Evolutionary conservation across 768 basidiomycete species (phyloP).

Genomic region (Collybia nuda): DNA sequence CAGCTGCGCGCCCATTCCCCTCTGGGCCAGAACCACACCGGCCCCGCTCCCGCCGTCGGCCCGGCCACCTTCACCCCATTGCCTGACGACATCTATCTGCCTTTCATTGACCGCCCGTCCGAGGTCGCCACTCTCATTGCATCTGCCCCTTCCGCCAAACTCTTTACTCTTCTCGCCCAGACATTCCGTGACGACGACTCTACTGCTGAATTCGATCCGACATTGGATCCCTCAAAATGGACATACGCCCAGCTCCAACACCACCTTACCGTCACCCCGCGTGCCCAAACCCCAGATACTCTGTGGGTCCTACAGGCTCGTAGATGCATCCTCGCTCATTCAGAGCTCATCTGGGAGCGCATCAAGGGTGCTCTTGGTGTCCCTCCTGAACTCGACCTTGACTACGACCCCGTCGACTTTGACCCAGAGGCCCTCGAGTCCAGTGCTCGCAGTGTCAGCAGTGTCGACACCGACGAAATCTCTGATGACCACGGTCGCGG

Average conservation of each 20-base stretch:
- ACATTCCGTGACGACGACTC: conserved; percentile 44
- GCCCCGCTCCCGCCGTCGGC: conserved; percentile 42
- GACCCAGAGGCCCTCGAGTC: conserved; percentile 16
- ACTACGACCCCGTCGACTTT: conserved; percentile 31
- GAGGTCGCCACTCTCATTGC: conserved; percentile 74
- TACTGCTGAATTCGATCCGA: conserved; percentile 30
- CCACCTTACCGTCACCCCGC: conserved; percentile 66
- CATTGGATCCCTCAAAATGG: conserved; percentile 66
- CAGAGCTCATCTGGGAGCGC: conserved; percentile 90
- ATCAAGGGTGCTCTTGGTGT: conserved; percentile 86
- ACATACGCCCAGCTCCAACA: conserved; percentile 64
- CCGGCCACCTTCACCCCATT: conserved; percentile 73
- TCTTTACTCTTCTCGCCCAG: conserved; percentile 74
- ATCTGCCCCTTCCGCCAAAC: conserved; percentile 61
- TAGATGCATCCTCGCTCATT: conserved; percentile 72
- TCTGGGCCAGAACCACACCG: conserved; percentile 9
- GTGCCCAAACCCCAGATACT: conserved; percentile 64
- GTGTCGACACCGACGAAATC: conserved; percentile 37
- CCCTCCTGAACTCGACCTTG: conserved; percentile 78
- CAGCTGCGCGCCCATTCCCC: conserved; percentile 20
- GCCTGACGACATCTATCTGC: conserved; percentile 76
- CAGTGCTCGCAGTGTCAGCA: conserved; percentile 9
- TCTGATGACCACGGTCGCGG: conserved; percentile 41
- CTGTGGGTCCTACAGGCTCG: conserved; percentile 74
- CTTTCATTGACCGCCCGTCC: conserved; percentile 79